Evolutionary conservation across 176 grass and related monocot species (phyloP).

Genomic region (Aechmea fasciata): DNA sequence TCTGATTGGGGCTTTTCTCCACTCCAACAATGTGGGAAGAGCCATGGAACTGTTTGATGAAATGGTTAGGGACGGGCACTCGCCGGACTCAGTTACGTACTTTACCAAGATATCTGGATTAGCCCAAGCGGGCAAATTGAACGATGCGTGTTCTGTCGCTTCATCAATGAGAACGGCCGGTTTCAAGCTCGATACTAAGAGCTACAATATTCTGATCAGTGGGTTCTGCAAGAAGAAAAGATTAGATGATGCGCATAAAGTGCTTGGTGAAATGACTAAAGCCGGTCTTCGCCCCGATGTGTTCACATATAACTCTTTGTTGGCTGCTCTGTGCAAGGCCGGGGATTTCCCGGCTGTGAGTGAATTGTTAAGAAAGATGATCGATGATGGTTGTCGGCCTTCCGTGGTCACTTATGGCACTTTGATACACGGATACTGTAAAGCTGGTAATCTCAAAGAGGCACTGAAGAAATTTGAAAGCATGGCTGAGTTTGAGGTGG

Average conservation of each 20-base stretch:
- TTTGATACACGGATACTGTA: constrained; percentile 80
- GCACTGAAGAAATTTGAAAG: constrained; percentile 52
- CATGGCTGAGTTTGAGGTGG: constrained; percentile 38
- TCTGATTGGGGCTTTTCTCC: constrained; percentile 61
- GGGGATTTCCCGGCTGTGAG: constrained; percentile 42
- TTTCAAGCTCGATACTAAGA: constrained; percentile 49
- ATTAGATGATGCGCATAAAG: constrained; percentile 35
- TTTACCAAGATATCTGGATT: constrained; percentile 74
- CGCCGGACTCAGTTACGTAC: constrained; percentile 44
- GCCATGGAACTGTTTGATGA: constrained; percentile 65
- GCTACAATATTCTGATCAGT: constrained; percentile 65
- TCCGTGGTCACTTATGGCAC: constrained; percentile 66
- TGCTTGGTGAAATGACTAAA: constrained; percentile 44
- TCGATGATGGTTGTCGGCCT: constrained; percentile 41
- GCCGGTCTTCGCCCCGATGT: constrained; percentile 46
- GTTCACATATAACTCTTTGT: constrained; percentile 61
- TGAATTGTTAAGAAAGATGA: constrained; percentile 57
- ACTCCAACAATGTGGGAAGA: constrained; percentile 42
- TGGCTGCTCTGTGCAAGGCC: constrained; percentile 47
- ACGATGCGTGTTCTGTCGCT: constrained; percentile 37
- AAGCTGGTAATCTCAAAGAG: constrained; percentile 43
- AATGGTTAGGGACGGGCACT: constrained; percentile 42
- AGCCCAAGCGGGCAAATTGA: constrained; percentile 42
- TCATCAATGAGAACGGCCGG: constrained; percentile 51
- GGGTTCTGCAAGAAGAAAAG: constrained; percentile 63